Conservation (phyloP, 1,139 yeast species). For the Torulaspora pretoriensis region DNA sequence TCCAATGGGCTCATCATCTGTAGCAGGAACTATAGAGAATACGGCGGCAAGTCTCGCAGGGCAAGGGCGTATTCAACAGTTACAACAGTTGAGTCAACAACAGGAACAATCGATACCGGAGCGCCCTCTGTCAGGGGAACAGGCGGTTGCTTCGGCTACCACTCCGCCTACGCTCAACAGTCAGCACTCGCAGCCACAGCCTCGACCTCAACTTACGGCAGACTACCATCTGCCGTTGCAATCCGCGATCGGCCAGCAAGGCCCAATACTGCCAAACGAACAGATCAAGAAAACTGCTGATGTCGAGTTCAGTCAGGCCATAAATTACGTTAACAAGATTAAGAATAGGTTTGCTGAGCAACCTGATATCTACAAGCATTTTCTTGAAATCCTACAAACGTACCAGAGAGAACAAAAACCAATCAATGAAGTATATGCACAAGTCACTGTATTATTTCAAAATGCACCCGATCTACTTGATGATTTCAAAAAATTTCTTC, state of each 20-base stretch:
- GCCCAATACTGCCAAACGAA: conserved; percentile 24
- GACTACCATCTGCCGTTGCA: conserved; percentile 27
- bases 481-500: conserved; percentile 92
- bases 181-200: conserved; percentile 18
- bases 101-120: conserved; percentile 1
- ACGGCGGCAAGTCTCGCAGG: conserved; percentile 11
- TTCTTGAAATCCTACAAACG: conserved; percentile 90
- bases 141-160: not conserved
- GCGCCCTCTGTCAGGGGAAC: not conserved
- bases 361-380: conserved; percentile 93
- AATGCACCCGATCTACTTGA: conserved; percentile 92
- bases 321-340: conserved; percentile 90
- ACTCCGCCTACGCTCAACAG: not conserved
- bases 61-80: conserved; percentile 4
- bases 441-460: conserved; percentile 81
- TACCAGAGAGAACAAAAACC: conserved; percentile 96
- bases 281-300: conserved; percentile 57
- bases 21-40: conserved; percentile 17
- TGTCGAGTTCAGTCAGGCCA: conserved; percentile 95
- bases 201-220: conserved; percentile 12
- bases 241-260: conserved; percentile 32
- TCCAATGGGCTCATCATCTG: conserved; percentile 76
- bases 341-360: conserved; percentile 90
- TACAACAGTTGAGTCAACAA: conserved; percentile 5
- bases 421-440: conserved; percentile 89